Conservation (phyloP, 2,329 filamentous ascomycete genomes). For the Thelonectria discophora region DNA sequence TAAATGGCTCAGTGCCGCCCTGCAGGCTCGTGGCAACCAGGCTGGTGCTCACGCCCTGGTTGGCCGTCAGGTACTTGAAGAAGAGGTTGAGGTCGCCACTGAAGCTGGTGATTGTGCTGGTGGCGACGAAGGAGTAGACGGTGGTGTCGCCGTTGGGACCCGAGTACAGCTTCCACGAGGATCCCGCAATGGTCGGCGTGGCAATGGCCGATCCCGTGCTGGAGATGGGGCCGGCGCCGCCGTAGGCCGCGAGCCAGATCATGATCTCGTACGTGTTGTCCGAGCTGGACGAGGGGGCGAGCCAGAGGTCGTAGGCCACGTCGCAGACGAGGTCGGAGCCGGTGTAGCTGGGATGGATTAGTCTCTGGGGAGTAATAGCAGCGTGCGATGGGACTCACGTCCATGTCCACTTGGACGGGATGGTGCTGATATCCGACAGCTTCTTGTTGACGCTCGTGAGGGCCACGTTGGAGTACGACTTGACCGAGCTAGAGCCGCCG, state of each 20-base stretch:
- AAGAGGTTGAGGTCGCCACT: constrained; percentile 65
- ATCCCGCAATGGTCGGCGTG: constrained; percentile 62
- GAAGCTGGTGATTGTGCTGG: constrained; percentile 58
- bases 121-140: constrained; percentile 63
- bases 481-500: constrained; percentile 51
- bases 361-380: background rate
- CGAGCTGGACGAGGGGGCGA: constrained; percentile 53
- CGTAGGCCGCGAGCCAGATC: constrained; percentile 68
- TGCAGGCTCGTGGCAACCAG: constrained; percentile 25
- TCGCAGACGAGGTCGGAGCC: constrained; percentile 55
- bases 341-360: constrained; percentile 42
- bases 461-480: constrained; percentile 56
- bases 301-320: constrained; percentile 69
- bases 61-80: constrained; percentile 60
- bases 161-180: constrained; percentile 64
- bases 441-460: constrained; percentile 48
- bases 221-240: constrained; percentile 65
- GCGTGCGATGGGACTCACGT: constrained; percentile 2
- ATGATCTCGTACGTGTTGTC: constrained; percentile 67
- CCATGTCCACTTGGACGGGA: constrained; percentile 48
- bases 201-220: constrained; percentile 22
- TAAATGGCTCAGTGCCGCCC: constrained; percentile 64
- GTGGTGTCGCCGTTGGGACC: constrained; percentile 65
- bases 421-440: constrained; percentile 47
- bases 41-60: constrained; percentile 48